These are phyloP conservation scores for Dendrobium nobile DNA, from an alignment of 106 monocot genomes.

Conservation along the genomic window DNA sequence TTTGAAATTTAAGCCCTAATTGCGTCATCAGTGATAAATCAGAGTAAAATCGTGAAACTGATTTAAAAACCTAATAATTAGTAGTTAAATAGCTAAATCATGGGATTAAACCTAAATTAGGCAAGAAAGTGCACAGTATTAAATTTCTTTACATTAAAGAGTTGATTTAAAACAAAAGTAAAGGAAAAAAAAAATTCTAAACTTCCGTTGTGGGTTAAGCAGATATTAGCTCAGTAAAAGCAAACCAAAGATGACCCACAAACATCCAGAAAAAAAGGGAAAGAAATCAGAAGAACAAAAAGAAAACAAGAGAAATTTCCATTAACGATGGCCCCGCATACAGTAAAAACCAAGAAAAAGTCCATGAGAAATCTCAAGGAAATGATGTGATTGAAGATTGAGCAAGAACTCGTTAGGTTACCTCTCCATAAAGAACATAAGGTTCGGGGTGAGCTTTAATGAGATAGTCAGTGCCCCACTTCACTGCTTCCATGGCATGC, in stretches of 20 bases:
- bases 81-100: no score
- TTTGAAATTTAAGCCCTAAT: no score
- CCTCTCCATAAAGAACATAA: conserved; percentile 87
- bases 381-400: neutral
- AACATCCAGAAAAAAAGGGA: neutral
- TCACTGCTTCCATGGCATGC: conserved; percentile 88
- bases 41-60: no score
- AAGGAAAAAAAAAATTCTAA: neutral
- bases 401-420: conserved; percentile 1
- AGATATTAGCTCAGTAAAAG: neutral
- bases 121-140: neutral
- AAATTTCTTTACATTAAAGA: neutral
- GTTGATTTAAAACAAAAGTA: neutral
- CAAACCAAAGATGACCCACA: neutral
- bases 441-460: conserved; percentile 92
- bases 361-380: neutral
- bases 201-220: neutral
- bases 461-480: conserved; percentile 96
- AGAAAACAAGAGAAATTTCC: neutral
- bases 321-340: neutral
- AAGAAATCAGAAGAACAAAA: no score
- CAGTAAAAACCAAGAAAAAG: neutral
- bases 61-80: no score
- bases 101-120: no score
- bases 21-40: no score